These are phyloP conservation scores for Monascus purpureus DNA, from an alignment of 495 filamentous ascomycete species.

Conservation along the genomic window DNA sequence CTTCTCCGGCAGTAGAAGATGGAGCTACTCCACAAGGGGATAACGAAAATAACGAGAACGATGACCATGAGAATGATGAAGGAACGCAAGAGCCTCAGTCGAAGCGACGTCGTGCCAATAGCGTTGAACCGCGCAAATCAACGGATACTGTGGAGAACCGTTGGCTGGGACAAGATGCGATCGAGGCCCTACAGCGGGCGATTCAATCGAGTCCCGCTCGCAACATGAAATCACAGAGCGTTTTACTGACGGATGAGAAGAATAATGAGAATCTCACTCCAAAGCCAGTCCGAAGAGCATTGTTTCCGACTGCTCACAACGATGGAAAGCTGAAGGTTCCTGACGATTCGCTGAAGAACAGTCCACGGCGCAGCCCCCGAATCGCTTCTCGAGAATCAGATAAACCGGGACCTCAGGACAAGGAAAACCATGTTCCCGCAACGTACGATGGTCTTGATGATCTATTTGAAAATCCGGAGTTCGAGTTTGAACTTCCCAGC, in stretches of 20 bases:
- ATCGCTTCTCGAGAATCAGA: slow-evolving; percentile 18
- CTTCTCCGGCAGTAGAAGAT: slow-evolving; percentile 26
- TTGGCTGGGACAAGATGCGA: slow-evolving; percentile 39
- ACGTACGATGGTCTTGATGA: slow-evolving; percentile 37
- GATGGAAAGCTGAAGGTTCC: slow-evolving; percentile 44
- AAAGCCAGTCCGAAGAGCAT: slow-evolving; percentile 53
- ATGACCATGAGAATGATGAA: slow-evolving; percentile 13
- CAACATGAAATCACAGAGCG: slow-evolving; percentile 47
- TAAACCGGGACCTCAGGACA: slow-evolving; percentile 22
- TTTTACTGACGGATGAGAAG: slow-evolving; percentile 43
- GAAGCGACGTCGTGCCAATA: slow-evolving; percentile 28
- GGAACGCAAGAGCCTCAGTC: slow-evolving; percentile 15
- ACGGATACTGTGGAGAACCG: slow-evolving; percentile 14
- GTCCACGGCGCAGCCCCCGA: slow-evolving; percentile 35
- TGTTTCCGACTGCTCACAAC: slow-evolving; percentile 55
- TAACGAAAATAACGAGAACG: slow-evolving; percentile 7
- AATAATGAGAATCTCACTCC: slow-evolving; percentile 34
- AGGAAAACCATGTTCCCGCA: slow-evolving; percentile 33
- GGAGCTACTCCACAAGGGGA: slow-evolving; percentile 22
- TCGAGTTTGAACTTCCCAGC: slow-evolving; percentile 35
- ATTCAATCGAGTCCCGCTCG: slow-evolving; percentile 62
- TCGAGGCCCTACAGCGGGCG: slow-evolving; percentile 44
- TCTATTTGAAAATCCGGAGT: slow-evolving; percentile 41
- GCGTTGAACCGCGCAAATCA: slow-evolving; percentile 22
- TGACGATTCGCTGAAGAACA: slow-evolving; percentile 43